phyloP scores from a whole-genome alignment of 2,329 filamentous ascomycete genomes.

The Westerdykella sp. region DNA sequence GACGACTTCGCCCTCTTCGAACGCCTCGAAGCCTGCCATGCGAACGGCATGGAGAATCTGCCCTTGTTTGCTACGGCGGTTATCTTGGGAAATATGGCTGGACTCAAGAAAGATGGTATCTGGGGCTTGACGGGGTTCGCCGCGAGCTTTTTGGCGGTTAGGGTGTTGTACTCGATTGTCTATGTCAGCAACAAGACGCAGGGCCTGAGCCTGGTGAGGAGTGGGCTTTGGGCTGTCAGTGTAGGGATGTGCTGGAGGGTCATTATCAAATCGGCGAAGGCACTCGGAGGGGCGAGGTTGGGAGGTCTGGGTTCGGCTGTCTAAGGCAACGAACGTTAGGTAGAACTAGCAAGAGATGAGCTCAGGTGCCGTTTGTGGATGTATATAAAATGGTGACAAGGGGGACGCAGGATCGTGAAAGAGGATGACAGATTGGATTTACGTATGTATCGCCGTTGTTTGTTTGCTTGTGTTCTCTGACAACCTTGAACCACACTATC shows the following conservation, averaged over 20 bases:
- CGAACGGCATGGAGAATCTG: slow-evolving; percentile 44
- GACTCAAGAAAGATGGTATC: slow-evolving; percentile 20
- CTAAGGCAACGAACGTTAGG: background rate
- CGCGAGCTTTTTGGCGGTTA: slow-evolving; percentile 31
- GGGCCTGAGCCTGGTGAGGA: slow-evolving; percentile 13
- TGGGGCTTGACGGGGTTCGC: slow-evolving; percentile 33
- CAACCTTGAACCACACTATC: no score
- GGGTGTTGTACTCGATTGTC: slow-evolving; percentile 34
- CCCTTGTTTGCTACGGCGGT: slow-evolving; percentile 42
- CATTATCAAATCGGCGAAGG: slow-evolving; percentile 18
- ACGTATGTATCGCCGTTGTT: no score
- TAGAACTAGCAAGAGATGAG: no score
- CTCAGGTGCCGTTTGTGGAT: no score
- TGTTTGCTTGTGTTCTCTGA: no score
- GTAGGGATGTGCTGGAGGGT: slow-evolving; percentile 18
- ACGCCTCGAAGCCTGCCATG: slow-evolving; percentile 42
- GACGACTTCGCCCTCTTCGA: slow-evolving; percentile 39
- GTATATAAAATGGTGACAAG: no score
- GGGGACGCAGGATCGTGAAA: no score
- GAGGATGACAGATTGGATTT: no score
- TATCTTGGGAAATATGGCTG: slow-evolving; percentile 40
- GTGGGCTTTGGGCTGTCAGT: slow-evolving; percentile 15
- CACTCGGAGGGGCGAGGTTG: slow-evolving; percentile 10
- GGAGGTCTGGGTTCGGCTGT: background rate
- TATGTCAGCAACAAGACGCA: slow-evolving; percentile 31